Evolutionary conservation across 495 filamentous ascomycete species (phyloP), one percentile per base, ranked within the genome.

Genomic region (Lindgomyces ingoldianus): DNA sequence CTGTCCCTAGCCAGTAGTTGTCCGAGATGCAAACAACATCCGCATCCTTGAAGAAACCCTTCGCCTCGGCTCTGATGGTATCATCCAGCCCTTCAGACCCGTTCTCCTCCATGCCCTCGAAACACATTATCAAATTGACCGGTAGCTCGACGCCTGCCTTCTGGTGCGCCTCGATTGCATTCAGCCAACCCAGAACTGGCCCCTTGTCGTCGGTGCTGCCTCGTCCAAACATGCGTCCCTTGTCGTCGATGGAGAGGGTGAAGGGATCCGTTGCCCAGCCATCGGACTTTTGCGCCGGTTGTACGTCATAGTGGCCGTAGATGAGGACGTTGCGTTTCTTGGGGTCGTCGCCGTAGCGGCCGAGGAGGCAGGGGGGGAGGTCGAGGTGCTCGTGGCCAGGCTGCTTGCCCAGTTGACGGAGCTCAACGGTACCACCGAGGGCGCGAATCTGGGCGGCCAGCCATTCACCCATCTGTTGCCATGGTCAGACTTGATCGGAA

Each of bases 91-190:
- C 95, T 71, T 98, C 95, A 0, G 91, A 96, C 42, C 95, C 95
- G 75, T 96, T 96, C 79, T 99, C 95, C 79, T 99, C 94, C 95
- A 99, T 99, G 44, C 95, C 95, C 78, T 99, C 95, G 72, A 99
- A 99, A 81, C 95, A 99, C 91, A 96, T 97, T 29, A 99, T 84
- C 59, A 99, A 83, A 81, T 99, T 99, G 68, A 99, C 93, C 4
- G 95, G 95, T 72, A 98, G 87, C 49, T 96, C 93, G 49, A 97
- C 81, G 42, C 93, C 91, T 52, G 95, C 93, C 76, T 90, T 91
- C 76, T 93, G 85, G 82, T 99, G 94, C 11, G 95, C 93, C 75
- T 99, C 92, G 57, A 99, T 97, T 50, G 92, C 91, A 69, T 98
- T 98, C 52, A 99, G 76, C 95, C 95, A 99, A 52, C 95, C 95